These are phyloP conservation scores for Croton laevigatus DNA, from an alignment of 441 rosid genomes.

Conservation along the genomic window DNA sequence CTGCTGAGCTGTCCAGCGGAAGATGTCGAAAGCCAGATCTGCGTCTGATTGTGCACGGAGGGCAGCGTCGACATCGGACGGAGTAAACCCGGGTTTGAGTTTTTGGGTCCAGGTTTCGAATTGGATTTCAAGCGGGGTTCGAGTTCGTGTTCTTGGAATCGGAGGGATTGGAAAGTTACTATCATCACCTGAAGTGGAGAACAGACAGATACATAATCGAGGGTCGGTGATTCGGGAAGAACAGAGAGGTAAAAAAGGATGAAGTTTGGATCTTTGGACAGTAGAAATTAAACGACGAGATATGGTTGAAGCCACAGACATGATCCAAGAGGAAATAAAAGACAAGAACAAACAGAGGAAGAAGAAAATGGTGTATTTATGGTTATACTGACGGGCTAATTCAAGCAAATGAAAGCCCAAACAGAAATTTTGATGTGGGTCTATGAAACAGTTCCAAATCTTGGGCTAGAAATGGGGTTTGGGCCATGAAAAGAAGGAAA, in stretches of 20 bases:
- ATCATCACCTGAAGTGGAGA: conserved; percentile 21
- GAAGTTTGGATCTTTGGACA: neutral
- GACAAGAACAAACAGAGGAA: neutral
- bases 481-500: neutral
- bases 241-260: neutral
- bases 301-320: neutral
- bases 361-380: neutral
- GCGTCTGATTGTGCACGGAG: conserved; percentile 75
- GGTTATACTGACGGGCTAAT: neutral
- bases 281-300: conserved; percentile 8
- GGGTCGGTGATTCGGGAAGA: conserved; percentile 14
- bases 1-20: conserved; percentile 83
- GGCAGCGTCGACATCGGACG: conserved; percentile 61
- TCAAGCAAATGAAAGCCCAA: neutral
- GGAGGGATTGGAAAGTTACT: conserved; percentile 18
- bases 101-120: conserved; percentile 81
- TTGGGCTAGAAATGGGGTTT: neutral
- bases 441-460: neutral
- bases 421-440: neutral
- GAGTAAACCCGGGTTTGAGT: conserved; percentile 81
- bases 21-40: conserved; percentile 79
- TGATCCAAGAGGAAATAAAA: neutral
- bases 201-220: conserved; percentile 22
- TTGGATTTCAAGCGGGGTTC: conserved; percentile 68
- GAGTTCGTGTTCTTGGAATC: conserved; percentile 36